phyloP scores from a whole-genome alignment of 2,329 filamentous ascomycete genomes.

The Dothidotthia symphoricarpi region DNA sequence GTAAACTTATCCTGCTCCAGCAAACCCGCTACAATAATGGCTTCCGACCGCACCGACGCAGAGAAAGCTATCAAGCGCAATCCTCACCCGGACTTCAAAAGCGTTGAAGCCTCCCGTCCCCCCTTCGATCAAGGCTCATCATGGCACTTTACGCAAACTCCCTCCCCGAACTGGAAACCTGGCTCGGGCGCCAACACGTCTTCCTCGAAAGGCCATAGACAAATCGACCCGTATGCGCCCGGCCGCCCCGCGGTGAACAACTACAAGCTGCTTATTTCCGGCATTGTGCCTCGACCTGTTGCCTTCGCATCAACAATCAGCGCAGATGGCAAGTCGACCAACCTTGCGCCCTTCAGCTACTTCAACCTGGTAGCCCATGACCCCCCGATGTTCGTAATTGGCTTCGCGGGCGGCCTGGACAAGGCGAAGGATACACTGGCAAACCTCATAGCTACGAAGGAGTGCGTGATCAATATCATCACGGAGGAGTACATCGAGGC shows the following conservation, averaged over 20 bases:
- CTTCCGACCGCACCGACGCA: slow-evolving; percentile 33
- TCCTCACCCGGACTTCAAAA: slow-evolving; percentile 73
- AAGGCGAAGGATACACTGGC: slow-evolving; percentile 74
- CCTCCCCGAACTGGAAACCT: slow-evolving; percentile 63
- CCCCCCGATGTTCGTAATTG: slow-evolving; percentile 75
- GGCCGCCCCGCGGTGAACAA: slow-evolving; percentile 69
- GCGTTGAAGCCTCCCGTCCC: slow-evolving; percentile 64
- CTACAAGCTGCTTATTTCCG: slow-evolving; percentile 89
- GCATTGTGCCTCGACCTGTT: slow-evolving; percentile 79
- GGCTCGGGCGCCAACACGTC: slow-evolving; percentile 64
- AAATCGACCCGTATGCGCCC: slow-evolving; percentile 76
- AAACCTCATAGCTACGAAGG: slow-evolving; percentile 68
- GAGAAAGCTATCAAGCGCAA: slow-evolving; percentile 58
- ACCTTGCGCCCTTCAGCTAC: slow-evolving; percentile 86
- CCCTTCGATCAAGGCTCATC: slow-evolving; percentile 53
- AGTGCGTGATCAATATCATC: slow-evolving; percentile 82
- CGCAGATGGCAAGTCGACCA: slow-evolving; percentile 63
- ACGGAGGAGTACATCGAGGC: slow-evolving; percentile 82
- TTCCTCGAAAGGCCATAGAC: slow-evolving; percentile 61
- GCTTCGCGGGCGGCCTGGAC: slow-evolving; percentile 57
- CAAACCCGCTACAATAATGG: neutral
- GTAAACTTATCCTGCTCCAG: neutral
- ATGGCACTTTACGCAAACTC: slow-evolving; percentile 62
- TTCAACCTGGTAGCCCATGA: slow-evolving; percentile 82
- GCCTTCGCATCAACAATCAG: slow-evolving; percentile 60